Evolutionary conservation across 305 asterid species (phyloP).

Genomic region (Fraxinus albicans): DNA sequence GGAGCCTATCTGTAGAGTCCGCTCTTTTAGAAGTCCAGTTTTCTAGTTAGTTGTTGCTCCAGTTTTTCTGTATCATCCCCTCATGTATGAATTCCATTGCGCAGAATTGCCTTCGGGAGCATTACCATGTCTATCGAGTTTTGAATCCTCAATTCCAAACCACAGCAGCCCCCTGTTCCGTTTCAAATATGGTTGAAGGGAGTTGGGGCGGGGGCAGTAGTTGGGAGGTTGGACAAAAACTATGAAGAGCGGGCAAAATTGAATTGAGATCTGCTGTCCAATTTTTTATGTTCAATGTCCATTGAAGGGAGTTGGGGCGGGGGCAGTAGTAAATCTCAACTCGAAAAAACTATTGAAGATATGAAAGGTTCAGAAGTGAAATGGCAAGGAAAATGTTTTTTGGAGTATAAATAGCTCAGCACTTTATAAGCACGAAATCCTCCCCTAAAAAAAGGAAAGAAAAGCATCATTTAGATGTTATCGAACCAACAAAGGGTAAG

Average conservation of each 20-base stretch:
- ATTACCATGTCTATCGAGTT: not conserved
- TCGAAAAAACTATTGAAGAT: not conserved
- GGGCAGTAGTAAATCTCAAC: not conserved
- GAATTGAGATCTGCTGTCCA: not conserved
- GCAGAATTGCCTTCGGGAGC: not conserved
- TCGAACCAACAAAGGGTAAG: not conserved
- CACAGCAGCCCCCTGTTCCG: not conserved
- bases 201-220: not conserved
- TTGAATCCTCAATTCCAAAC: not conserved
- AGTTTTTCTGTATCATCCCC: not conserved
- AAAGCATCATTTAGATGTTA: not conserved
- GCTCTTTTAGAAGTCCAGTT: not conserved
- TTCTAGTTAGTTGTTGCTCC: not conserved
- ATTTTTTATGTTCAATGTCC: no score
- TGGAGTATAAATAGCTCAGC: not conserved
- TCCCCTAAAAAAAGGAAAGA: not conserved
- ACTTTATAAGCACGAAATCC: not conserved
- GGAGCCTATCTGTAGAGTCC: not conserved
- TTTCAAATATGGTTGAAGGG: not conserved
- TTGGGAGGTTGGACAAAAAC: not conserved
- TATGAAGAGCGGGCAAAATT: not conserved
- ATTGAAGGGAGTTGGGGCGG: no score
- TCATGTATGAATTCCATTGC: not conserved
- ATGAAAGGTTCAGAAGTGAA: not conserved
- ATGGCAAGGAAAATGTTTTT: not conserved